A percentile compares a stretch with the other conserved stretches of the same genome.
These are phyloP conservation scores for Colletotrichum tofieldiae DNA, from an alignment of 2,329 filamentous ascomycete species.

Conservation along the genomic window DNA sequence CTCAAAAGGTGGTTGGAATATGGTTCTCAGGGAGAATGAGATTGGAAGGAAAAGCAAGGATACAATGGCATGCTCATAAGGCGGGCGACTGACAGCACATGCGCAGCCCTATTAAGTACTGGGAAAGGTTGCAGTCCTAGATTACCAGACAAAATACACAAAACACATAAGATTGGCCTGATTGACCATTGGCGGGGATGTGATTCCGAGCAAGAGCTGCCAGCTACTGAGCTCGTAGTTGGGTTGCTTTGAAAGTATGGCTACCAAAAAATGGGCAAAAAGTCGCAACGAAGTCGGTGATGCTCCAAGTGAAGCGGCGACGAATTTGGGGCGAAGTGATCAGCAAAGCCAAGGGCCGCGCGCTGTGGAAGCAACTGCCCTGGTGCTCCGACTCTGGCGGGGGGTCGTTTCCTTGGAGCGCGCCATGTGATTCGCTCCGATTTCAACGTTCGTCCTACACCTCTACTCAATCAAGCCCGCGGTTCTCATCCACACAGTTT, in stretches of 20 bases:
- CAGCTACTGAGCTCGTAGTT: too few relatives aligned
- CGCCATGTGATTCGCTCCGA: background rate
- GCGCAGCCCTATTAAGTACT: constrained; percentile 5
- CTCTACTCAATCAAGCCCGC: background rate
- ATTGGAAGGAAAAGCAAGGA: constrained; percentile 35
- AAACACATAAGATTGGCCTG: constrained; percentile 1
- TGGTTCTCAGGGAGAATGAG: constrained; percentile 7
- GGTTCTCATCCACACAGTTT: background rate
- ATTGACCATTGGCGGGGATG: too few relatives aligned
- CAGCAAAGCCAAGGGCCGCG: background rate
- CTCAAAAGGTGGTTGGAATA: background rate
- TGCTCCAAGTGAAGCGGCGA: background rate
- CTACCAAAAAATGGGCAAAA: too few relatives aligned
- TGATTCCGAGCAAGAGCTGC: background rate
- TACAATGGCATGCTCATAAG: constrained; percentile 6
- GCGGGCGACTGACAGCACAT: constrained; percentile 6
- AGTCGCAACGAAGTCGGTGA: background rate
- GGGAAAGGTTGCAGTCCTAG: constrained; percentile 34
- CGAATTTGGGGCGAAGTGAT: background rate
- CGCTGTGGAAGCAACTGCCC: too few relatives aligned
- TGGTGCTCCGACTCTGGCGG: background rate
- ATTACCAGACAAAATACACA: constrained; percentile 33
- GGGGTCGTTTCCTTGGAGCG: background rate
- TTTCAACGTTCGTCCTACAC: background rate
- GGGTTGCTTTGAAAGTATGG: too few relatives aligned